Conservation (phyloP, 805 yeast species). For the Vanderwaltozyma tropicalis region DNA sequence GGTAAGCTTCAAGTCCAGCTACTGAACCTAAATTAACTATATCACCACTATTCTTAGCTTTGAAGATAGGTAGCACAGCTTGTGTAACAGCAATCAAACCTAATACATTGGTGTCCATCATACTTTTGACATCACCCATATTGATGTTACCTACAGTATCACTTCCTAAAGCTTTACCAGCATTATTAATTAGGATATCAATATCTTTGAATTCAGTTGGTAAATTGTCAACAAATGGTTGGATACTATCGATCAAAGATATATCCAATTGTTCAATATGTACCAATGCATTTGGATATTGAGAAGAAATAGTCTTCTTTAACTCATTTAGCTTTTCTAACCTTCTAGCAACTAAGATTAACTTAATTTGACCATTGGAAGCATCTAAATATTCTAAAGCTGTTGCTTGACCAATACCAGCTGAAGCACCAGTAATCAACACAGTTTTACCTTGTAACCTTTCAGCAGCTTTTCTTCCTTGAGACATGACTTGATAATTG, state of each 20-base stretch:
- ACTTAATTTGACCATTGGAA: conserved; percentile 56
- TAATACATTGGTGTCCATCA: conserved; percentile 80
- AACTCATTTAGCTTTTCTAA: conserved; percentile 45
- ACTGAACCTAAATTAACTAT: conserved; percentile 67
- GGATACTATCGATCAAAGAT: conserved; percentile 40
- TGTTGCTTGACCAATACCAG: conserved; percentile 91
- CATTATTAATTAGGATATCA: conserved; percentile 62
- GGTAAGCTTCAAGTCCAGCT: conserved; percentile 72
- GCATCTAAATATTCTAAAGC: conserved; percentile 78
- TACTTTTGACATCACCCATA: conserved; percentile 53
- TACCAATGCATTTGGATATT: conserved; percentile 40
- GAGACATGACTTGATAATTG: conserved; percentile 38
- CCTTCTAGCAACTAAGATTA: conserved; percentile 74
- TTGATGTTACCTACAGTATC: conserved; percentile 64
- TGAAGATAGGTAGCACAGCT: conserved; percentile 60
- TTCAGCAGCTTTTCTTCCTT: conserved; percentile 65
- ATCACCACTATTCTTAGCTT: conserved; percentile 59
- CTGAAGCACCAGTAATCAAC: conserved; percentile 91
- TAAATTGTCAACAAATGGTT: conserved; percentile 40
- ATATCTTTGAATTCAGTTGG: conserved; percentile 54
- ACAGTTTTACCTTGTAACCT: conserved; percentile 71
- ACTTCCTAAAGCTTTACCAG: conserved; percentile 72
- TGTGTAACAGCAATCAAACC: conserved; percentile 82
- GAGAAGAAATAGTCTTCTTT: conserved; percentile 34
- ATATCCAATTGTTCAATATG: conserved; percentile 46